These are phyloP conservation scores for Botryobasidium botryosum DNA, from an alignment of 768 basidiomycete genomes.

Conservation along the genomic window DNA sequence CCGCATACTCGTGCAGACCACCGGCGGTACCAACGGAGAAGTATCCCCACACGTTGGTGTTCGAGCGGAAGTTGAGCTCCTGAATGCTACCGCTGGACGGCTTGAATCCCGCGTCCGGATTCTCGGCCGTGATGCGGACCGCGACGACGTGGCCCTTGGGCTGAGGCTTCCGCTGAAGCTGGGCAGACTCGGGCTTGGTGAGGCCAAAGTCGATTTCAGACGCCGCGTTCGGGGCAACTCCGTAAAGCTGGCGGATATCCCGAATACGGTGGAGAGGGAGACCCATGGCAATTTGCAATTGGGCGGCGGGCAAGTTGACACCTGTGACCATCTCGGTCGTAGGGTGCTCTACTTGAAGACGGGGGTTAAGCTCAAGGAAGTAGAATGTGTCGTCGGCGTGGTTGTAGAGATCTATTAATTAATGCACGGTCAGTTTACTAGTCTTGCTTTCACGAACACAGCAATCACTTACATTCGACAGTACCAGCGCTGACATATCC, in stretches of 20 bases:
- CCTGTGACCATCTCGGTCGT: constrained; percentile 99
- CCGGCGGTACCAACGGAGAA: constrained; percentile 94
- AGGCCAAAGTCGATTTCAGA: constrained; percentile 97
- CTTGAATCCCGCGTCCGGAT: constrained; percentile 99
- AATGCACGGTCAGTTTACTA: too few species aligned
- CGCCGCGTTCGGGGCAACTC: constrained; percentile 72
- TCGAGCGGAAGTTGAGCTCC: constrained; percentile 98
- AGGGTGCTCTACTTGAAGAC: constrained; percentile 98
- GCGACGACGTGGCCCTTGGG: constrained; percentile 99
- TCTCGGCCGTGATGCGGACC: constrained; percentile 97
- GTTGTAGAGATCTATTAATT: constrained; percentile 71
- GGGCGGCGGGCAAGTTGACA: constrained; percentile 93
- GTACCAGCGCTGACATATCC: constrained; percentile 99
- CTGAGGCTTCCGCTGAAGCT: constrained; percentile 82
- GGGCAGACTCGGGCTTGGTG: constrained; percentile 68
- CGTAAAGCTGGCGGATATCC: constrained; percentile 90
- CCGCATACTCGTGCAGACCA: constrained; percentile 96
- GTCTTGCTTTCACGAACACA: too few species aligned
- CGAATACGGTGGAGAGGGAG: constrained; percentile 88
- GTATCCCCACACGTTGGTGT: constrained; percentile 99
- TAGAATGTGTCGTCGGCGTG: constrained; percentile 87
- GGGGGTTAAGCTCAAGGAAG: constrained; percentile 97
- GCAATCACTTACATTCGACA: constrained; percentile 72
- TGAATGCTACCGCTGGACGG: constrained; percentile 93
- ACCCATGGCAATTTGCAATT: constrained; percentile 97